Evolutionary conservation across 1,284 basidiomycete species (phyloP).

Genomic region (Anthracocystis walkeri): DNA sequence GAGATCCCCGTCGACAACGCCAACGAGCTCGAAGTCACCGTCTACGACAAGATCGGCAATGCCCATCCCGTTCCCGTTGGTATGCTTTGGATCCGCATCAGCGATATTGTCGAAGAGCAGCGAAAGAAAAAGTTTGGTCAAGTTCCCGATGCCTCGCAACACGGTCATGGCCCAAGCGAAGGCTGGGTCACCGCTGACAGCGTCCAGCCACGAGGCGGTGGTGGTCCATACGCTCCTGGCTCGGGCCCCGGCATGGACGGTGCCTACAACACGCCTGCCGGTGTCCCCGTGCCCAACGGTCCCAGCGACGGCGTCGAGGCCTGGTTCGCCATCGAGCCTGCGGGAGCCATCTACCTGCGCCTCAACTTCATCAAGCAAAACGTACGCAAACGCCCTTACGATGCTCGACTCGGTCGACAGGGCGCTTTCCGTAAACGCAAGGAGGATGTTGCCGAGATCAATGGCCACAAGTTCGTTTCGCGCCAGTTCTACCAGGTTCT

Average conservation of each 20-base stretch:
- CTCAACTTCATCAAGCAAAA: constrained; percentile 69
- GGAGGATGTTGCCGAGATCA: constrained; percentile 98
- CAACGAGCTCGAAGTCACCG: constrained; percentile 96
- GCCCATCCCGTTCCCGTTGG: constrained; percentile 88
- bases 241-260: constrained; percentile 31
- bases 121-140: constrained; percentile 90
- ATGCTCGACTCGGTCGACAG: constrained; percentile 90
- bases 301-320: constrained; percentile 85
- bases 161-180: constrained; percentile 62
- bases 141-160: constrained; percentile 50
- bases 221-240: constrained; percentile 20
- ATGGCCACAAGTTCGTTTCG: constrained; percentile 97
- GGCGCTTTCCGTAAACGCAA: constrained; percentile 97
- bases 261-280: constrained; percentile 57
- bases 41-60: constrained; percentile 89
- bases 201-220: constrained; percentile 51
- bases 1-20: constrained; percentile 97
- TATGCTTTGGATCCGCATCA: constrained; percentile 93
- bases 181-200: constrained; percentile 67
- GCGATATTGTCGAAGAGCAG: constrained; percentile 92
- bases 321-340: constrained; percentile 98
- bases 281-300: constrained; percentile 51
- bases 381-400: constrained; percentile 91
- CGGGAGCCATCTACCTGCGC: constrained; percentile 80
- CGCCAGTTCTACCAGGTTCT: constrained; percentile 96